Base-by-base conservation (phyloP, 2,329 filamentous ascomycete species). In the Aspergillus hortae region DNA sequence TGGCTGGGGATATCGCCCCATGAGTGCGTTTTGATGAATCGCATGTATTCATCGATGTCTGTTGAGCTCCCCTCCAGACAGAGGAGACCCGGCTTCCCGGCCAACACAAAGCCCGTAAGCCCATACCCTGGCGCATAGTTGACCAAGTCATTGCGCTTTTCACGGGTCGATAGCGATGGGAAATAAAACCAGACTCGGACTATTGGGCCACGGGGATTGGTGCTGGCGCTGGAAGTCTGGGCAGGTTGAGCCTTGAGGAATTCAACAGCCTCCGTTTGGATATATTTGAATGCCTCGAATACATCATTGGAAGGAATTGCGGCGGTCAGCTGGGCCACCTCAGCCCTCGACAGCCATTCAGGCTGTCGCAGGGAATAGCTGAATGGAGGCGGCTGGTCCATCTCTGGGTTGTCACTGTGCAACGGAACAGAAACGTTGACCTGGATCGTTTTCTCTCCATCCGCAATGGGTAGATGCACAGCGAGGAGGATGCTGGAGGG, bases 181-280 rank as follows among this genome's bases (percentile, higher is more conserved):
- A 85, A 84, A 65, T 85, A 85, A 61, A 85, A 85, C 82, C 82
- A 85, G 1, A 80, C 81, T 7, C 82, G 70, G 3, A 81, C 74
- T 1, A 80, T 59, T 0, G 73, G 62, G 0, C 52, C 60, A 10
- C 38, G 44, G 1, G 10, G 40, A 2, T 19, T 49, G 4, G 21
- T 48, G 45, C 48, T 33, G 2, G 41, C 7, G 7, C 44, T 45
- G 3, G 46, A 15, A 5, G 35, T 17, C 40, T 52, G 33, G 0
- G 15, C 38, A 17, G 57, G 55, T 25, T 62, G 56, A 1, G 35
- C 43, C 47, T 65, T 52, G 1, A 75, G 57, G 15, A 74, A 65
- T 4, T 60, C 54, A 0, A 53, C 50, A 1, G 70, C 72, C 17
- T 66, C 64, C 1, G 75, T 69, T 44, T 71, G 72, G 49, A 80